Percentiles rank a stretch among this genome's conserved stretches.
These are phyloP conservation scores for Huntiella decipiens DNA, from an alignment of 2,329 filamentous ascomycete genomes.

Conservation along the genomic window DNA sequence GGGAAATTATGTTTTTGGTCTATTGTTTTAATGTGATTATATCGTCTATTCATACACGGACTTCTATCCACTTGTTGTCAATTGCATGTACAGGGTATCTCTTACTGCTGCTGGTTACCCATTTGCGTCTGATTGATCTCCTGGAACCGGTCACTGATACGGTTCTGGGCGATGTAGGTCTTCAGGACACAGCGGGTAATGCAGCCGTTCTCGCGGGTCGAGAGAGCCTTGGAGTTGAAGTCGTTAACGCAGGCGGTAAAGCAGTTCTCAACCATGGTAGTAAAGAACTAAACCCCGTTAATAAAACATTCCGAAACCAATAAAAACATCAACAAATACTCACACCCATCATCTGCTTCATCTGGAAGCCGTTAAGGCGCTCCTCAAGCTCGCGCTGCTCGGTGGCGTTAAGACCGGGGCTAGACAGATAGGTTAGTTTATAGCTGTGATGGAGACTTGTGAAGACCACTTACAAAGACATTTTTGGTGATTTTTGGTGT, in stretches of 20 bases:
- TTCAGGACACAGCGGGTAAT: slow-evolving; percentile 92
- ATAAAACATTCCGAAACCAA: neutral
- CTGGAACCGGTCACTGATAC: slow-evolving; percentile 77
- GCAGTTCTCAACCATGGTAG: slow-evolving; percentile 64
- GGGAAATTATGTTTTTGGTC: neutral
- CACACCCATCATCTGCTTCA: slow-evolving; percentile 98
- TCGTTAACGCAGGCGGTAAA: slow-evolving; percentile 96
- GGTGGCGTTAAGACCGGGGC: slow-evolving; percentile 18
- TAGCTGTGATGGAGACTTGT: too few relatives aligned
- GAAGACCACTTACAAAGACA: slow-evolving; percentile 10
- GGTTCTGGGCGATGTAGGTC: slow-evolving; percentile 78
- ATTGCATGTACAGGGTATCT: neutral
- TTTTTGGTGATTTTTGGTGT: neutral
- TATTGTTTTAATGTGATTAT: neutral
- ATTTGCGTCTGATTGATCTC: slow-evolving; percentile 46
- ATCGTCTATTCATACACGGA: slow-evolving; percentile 1
- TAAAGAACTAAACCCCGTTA: slow-evolving; percentile 29
- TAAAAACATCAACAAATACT: slow-evolving; percentile 19
- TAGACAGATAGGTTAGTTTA: slow-evolving; percentile 1
- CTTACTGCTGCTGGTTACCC: slow-evolving; percentile 22
- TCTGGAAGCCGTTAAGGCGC: slow-evolving; percentile 94
- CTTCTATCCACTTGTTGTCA: neutral
- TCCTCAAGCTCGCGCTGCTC: slow-evolving; percentile 87
- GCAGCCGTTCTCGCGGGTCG: slow-evolving; percentile 74
- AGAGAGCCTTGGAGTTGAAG: slow-evolving; percentile 93